Evolutionary conservation across 306 rosid genomes (phyloP).

Genomic region (Luffa acutangula): DNA sequence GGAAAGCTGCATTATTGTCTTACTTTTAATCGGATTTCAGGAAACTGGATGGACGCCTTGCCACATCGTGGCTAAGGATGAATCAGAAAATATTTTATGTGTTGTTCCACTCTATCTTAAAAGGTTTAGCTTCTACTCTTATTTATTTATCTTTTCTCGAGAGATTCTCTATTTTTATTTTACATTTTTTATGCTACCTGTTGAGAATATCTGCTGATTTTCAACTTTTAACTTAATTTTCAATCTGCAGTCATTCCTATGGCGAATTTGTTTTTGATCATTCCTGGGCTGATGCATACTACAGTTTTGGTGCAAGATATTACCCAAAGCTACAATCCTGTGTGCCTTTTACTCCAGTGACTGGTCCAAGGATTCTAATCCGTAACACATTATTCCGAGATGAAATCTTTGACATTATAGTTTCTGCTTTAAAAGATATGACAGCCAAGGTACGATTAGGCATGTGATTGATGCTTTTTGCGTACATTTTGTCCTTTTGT

Average conservation of each 20-base stretch:
- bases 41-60: slow-evolving; percentile 84
- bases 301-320: slow-evolving; percentile 56
- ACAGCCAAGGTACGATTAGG: slow-evolving; percentile 41
- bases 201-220: background rate
- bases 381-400: slow-evolving; percentile 49
- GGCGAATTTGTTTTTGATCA: slow-evolving; percentile 98
- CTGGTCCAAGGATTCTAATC: slow-evolving; percentile 80
- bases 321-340: slow-evolving; percentile 86
- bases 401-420: slow-evolving; percentile 50
- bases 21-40: slow-evolving; percentile 20
- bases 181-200: background rate
- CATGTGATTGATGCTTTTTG: slow-evolving; percentile 2
- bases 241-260: slow-evolving; percentile 64
- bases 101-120: slow-evolving; percentile 86
- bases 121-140: slow-evolving; percentile 29
- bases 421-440: slow-evolving; percentile 63
- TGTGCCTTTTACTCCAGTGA: slow-evolving; percentile 91
- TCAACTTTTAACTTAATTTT: slow-evolving; percentile 4
- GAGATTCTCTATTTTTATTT: background rate
- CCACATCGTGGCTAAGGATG: slow-evolving; percentile 66
- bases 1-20: background rate
- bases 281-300: slow-evolving; percentile 93
- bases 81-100: slow-evolving; percentile 30
- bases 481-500: background rate
- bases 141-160: background rate